Conservation (phyloP, 208 protist species). For the Leishmania gerbilli region DNA sequence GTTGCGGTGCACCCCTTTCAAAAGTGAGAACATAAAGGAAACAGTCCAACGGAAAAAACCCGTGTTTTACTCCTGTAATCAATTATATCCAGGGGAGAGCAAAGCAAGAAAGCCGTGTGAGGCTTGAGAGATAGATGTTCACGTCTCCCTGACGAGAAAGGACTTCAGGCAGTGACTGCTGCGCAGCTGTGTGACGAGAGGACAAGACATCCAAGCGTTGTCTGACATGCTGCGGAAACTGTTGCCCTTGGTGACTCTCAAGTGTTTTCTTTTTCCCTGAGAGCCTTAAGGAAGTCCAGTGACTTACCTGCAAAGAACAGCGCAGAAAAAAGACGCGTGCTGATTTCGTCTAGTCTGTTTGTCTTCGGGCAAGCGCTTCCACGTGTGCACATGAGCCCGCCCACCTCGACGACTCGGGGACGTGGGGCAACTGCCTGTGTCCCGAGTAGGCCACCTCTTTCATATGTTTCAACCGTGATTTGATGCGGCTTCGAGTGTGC, state of each 20-base stretch:
- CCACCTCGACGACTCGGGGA: neutral
- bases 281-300: no score
- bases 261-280: neutral
- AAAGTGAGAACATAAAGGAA: neutral
- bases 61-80: neutral
- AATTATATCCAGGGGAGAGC: neutral
- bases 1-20: constrained; percentile 7
- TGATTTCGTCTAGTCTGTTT: neutral
- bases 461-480: neutral
- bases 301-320: neutral
- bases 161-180: neutral
- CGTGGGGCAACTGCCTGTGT: neutral
- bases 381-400: neutral
- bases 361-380: neutral
- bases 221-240: neutral
- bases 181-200: neutral
- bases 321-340: neutral
- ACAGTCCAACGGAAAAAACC: neutral
- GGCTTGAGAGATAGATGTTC: neutral
- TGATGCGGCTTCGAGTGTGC: neutral
- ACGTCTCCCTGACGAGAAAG: neutral
- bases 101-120: neutral
- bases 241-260: neutral
- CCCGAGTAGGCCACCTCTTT: neutral
- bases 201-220: neutral